phyloP scores from a whole-genome alignment of 768 basidiomycete genomes.

The Gloeopeniophorella convolvens region DNA sequence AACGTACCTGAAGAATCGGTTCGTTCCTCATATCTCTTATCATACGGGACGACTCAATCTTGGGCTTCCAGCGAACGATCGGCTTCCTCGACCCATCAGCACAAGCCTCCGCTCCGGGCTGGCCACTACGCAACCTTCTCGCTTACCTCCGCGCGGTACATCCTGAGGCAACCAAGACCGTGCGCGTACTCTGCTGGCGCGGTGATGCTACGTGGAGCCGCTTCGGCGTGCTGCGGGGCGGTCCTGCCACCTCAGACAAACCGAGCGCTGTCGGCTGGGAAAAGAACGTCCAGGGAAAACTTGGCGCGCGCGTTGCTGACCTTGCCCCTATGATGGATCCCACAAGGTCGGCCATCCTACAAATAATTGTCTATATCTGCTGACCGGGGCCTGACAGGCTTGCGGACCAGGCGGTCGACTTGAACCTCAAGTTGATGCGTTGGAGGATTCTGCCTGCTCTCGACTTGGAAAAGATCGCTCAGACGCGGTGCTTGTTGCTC shows the following conservation, averaged over 20 bases:
- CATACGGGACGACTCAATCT: background rate
- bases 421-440: slow-evolving; percentile 96
- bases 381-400: slow-evolving; percentile 41
- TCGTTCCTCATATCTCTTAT: slow-evolving; percentile 21
- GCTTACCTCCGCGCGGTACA: slow-evolving; percentile 66
- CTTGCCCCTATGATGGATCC: slow-evolving; percentile 98
- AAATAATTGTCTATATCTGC: background rate
- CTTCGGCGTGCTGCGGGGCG: slow-evolving; percentile 44
- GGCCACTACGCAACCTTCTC: slow-evolving; percentile 92
- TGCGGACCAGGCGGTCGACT: slow-evolving; percentile 94
- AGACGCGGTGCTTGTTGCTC: slow-evolving; percentile 75
- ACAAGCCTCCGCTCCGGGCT: slow-evolving; percentile 48
- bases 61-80: slow-evolving; percentile 23
- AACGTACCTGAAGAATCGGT: slow-evolving; percentile 38
- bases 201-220: slow-evolving; percentile 57
- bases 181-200: slow-evolving; percentile 76
- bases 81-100: slow-evolving; percentile 72
- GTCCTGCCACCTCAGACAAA: slow-evolving; percentile 25
- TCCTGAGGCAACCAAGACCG: slow-evolving; percentile 37
- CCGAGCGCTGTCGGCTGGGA: slow-evolving; percentile 92
- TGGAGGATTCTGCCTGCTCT: slow-evolving; percentile 92
- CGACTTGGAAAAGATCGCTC: slow-evolving; percentile 80
- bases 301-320: slow-evolving; percentile 84
- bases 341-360: slow-evolving; percentile 40
- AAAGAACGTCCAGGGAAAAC: slow-evolving; percentile 81